These are phyloP conservation scores for Skeletonema tropicum DNA, from an alignment of 108 stramenopile species.

Conservation along the genomic window DNA sequence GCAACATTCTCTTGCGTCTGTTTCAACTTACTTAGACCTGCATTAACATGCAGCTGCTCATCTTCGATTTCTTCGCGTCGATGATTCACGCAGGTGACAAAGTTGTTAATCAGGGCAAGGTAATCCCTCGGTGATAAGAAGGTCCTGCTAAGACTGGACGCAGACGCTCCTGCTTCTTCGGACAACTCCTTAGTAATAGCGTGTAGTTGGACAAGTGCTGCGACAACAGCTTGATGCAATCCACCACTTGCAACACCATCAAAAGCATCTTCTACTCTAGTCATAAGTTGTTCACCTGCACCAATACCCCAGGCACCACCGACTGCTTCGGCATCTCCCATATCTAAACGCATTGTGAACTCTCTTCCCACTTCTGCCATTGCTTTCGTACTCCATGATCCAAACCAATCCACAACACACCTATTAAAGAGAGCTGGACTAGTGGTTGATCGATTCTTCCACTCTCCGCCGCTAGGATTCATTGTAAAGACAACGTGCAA, in stretches of 20 bases:
- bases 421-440: conserved; percentile 99
- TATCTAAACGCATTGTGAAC: conserved; percentile 78
- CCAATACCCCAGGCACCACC: conserved; percentile 88
- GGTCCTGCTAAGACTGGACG: conserved; percentile 75
- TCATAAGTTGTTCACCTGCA: conserved; percentile 76
- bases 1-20: conserved; percentile 95
- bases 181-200: conserved; percentile 68
- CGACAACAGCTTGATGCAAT: conserved; percentile 92
- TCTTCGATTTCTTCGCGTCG: conserved; percentile 88
- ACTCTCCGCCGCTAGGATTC: conserved; percentile 95
- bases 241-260: conserved; percentile 61
- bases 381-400: conserved; percentile 94
- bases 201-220: conserved; percentile 93
- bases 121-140: conserved; percentile 96
- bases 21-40: conserved; percentile 93
- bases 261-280: conserved; percentile 65
- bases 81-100: conserved; percentile 82
- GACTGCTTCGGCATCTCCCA: conserved; percentile 83
- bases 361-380: conserved; percentile 90
- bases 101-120: conserved; percentile 93
- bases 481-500: conserved; percentile 99
- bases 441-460: conserved; percentile 95
- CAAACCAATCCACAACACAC: conserved; percentile 99
- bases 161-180: conserved; percentile 53
- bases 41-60: conserved; percentile 94